Base-by-base conservation (phyloP, 495 filamentous ascomycete species). In the Achaetomiella virescens region DNA sequence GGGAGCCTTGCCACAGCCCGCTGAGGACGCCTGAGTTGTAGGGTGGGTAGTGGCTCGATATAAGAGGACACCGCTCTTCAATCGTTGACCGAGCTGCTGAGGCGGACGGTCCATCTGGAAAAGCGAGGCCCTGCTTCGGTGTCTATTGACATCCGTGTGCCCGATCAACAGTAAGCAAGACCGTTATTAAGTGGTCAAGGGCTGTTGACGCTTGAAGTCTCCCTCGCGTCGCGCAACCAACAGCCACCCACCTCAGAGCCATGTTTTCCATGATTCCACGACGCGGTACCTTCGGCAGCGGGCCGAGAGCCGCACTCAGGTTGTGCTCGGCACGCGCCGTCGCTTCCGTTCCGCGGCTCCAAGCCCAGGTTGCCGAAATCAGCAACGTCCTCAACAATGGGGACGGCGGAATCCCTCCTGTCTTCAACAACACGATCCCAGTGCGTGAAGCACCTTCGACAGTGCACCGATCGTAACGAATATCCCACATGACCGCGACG, bases 291-390 rank as follows among this genome's bases (percentile, higher is more conserved):
- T 35, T 59, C 49, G 22, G 55, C 43, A 40, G n/a, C 17, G 42
- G 50, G 15, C 21, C 57, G 38, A 38, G 36, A 11, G 29, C 35
- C 14, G 15, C n/a, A 2, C 14, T 25, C 21, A 40, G 22, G 6
- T 36, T 38, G 18, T 20, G 36, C 20, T 45, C 43, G 54, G 48
- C 47, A 29, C 64, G 61, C 27, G 31, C 57, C 11, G 53, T 53
- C 10, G 60, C 56, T 18, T 60, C 64, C 12, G 21, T 61, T n/a
- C 54, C 60, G 12, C 62, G 43, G 10, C 57, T 43, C 21, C 64
- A 62, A 31, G 64, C 64, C 29, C 64, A 65, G 49, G 59, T 65
- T 35, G 42, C 52, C 43, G 62, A 65, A 37, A 18, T 59, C 18
- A 43, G 29, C 44, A 53, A 55, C 15, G 35, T n/a, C 18, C 31